phyloP scores from a whole-genome alignment of 1,284 basidiomycete genomes.

The Porodaedalea pini region DNA sequence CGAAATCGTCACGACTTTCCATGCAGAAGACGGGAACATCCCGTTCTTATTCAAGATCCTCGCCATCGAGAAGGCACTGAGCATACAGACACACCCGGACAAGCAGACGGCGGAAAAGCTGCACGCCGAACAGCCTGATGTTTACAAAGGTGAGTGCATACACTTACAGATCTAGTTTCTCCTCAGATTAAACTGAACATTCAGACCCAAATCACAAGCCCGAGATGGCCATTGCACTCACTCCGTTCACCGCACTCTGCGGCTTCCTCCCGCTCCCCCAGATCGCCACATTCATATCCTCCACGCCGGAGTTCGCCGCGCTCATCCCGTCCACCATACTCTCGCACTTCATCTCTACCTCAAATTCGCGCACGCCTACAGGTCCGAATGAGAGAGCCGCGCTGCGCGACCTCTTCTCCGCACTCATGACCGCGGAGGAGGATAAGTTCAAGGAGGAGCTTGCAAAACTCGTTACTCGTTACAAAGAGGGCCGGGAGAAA shows the following conservation, averaged over 20 bases:
- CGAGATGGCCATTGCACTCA: constrained; percentile 96
- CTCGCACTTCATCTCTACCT: constrained; percentile 45
- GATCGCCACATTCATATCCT: constrained; percentile 65
- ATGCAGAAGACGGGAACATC: constrained; percentile 65
- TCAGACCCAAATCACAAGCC: constrained; percentile 94
- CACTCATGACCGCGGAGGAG: constrained; percentile 75
- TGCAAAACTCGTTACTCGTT: constrained; percentile 58
- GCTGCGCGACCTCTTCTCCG: constrained; percentile 73
- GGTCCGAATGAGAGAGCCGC: constrained; percentile 55
- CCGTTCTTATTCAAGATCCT: constrained; percentile 95
- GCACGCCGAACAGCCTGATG: constrained; percentile 70
- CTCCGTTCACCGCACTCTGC: constrained; percentile 87
- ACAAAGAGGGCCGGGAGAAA: constrained; percentile 43
- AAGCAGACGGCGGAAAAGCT: constrained; percentile 82
- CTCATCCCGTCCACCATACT: constrained; percentile 62
- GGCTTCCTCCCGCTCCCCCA: constrained; percentile 81
- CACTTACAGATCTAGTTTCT: too few species aligned
- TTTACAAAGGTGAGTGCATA: constrained; percentile 78
- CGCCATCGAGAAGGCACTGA: constrained; percentile 90
- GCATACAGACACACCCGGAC: constrained; percentile 97
- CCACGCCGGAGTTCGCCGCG: constrained; percentile 75
- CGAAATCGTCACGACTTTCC: constrained; percentile 59
- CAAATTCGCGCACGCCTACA: constrained; percentile 38
- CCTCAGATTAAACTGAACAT: background rate
- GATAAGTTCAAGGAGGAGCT: constrained; percentile 53